Conservation (phyloP, 805 yeast species). For the Tetrapisispora iriomotensis region DNA sequence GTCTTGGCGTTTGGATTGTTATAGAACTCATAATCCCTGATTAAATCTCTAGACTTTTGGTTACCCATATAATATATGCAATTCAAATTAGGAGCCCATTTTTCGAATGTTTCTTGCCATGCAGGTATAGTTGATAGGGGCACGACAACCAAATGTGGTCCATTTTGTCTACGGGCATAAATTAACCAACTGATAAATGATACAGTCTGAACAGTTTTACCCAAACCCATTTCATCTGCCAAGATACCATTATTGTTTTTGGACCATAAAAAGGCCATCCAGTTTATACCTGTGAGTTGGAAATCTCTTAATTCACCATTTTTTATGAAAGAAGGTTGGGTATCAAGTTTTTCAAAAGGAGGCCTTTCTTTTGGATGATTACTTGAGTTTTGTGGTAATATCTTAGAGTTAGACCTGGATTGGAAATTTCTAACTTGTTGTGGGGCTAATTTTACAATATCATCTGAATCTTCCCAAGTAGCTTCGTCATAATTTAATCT, state of each 20-base stretch:
- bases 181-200: conserved; percentile 91
- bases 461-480: conserved; percentile 92
- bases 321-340: conserved; percentile 83
- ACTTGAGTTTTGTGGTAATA: conserved; percentile 72
- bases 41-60: conserved; percentile 68
- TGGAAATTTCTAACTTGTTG: conserved; percentile 76
- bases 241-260: conserved; percentile 93
- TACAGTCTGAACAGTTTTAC: conserved; percentile 95
- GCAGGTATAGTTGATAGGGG: conserved; percentile 95
- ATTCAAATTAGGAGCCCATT: conserved; percentile 95
- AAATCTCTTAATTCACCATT: conserved; percentile 91
- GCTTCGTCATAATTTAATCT: conserved; percentile 89
- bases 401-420: conserved; percentile 69
- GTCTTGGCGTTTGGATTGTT: conserved; percentile 38
- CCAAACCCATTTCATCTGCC: conserved; percentile 98
- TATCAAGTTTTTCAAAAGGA: conserved; percentile 71
- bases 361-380: conserved; percentile 71
- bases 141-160: conserved; percentile 94
- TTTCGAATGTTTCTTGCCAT: conserved; percentile 98
- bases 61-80: conserved; percentile 91
- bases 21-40: conserved; percentile 80
- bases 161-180: conserved; percentile 91
- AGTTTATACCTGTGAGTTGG: conserved; percentile 93
- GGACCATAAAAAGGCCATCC: conserved; percentile 99
- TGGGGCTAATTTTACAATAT: conserved; percentile 77